Base-by-base conservation (phyloP, 2,329 filamentous ascomycete genomes). In the Colletotrichum siamense region DNA sequence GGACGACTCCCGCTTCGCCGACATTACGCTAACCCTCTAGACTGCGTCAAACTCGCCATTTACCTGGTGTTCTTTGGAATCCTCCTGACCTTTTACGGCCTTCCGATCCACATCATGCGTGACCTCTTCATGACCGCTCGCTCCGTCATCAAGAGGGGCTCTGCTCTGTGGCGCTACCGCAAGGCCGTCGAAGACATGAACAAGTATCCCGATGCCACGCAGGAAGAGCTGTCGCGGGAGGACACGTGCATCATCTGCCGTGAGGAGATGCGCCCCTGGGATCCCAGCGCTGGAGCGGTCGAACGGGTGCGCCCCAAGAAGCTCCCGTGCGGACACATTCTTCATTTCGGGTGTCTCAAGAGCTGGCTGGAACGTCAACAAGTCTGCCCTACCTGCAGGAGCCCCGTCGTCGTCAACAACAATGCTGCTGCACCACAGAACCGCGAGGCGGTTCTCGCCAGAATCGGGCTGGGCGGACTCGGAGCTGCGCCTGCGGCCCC, bases 361-460 rank as follows among this genome's bases (percentile, higher is more conserved):
- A 98, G 96, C 84, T 99, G 97, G 97, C 90, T 99, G 32, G 97
- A 99, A 87, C 91, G 97, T 78, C 97, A 99, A 84, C 97, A 99
- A 86, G 96, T 98, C 39, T 99, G 97, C 83, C 97, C 97, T 8
- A 99, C 96, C 4, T 99, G 97, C 83, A 92, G 97, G 80, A 92
- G 95, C 67, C 93, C 96, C 18, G 97, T 98, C 18, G 94, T 95
- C 13, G 87, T 95, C 49, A 89, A 63, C 32, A 69, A 76, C 22
- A 86, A 81, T 49, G 79, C 81, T 36, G 79, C 79, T 77, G 77
- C 82, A 57, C 75, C 82, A 63, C 81, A 81, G 72, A 86, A 85
- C 75, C 83, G 83, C n/a, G 82, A 83, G 12, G 81, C 82, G 79
- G 77, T 84, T 79, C 80, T 84, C 36, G 82, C 82, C 73, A 81